Evolutionary conservation across 1,139 yeast genomes (phyloP), one percentile per base, ranked within the genome.

Genomic region (Hyphopichia burtonii): DNA sequence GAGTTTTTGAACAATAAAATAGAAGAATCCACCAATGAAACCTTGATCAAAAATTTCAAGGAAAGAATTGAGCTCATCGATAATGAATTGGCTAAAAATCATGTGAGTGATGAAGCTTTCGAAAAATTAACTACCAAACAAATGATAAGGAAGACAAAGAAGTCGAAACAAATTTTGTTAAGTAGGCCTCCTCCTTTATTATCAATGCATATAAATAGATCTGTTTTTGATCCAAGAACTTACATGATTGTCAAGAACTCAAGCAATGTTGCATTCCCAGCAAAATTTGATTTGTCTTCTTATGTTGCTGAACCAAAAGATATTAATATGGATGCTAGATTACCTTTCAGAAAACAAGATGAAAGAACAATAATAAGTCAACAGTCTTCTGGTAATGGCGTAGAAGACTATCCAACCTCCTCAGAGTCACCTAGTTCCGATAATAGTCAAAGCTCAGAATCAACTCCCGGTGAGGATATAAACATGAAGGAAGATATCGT

Each of bases 171-270:
- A 59, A 83, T 84, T 19, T 74, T 80, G 56, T 76, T 89, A 49
- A 78, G 90, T 20, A 75, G 90, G 55, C 96, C 97, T 0, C 91
- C 97, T 3, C 87, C 94, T 14, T 73, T 89, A 47, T 71, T 91
- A 42, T 80, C 93, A 43, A 78, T 91, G 38, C 97, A 91, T 62
- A 86, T 91, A 44, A 91, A 91, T 60, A 78, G 98, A 56, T 87
- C 96, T 2, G 96, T 89, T 10, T 91, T 90, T 64, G 97, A 91
- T 61, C 88, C 94, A 41, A 71, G 80, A 45, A 87, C 96, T 0
- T 93, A 86, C 47, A 80, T 79, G 74, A 84, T 89, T 27, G 80
- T 89, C 46, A 91, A 91, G 59, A 90, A 91, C 58, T 80, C 87
- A 42, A 85, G 96, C 8, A 79, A 82, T 41, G 94, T 91, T n/a